These are phyloP conservation scores for Myriosclerotinia duriaeana DNA, from an alignment of 2,329 filamentous ascomycete genomes.

Conservation along the genomic window DNA sequence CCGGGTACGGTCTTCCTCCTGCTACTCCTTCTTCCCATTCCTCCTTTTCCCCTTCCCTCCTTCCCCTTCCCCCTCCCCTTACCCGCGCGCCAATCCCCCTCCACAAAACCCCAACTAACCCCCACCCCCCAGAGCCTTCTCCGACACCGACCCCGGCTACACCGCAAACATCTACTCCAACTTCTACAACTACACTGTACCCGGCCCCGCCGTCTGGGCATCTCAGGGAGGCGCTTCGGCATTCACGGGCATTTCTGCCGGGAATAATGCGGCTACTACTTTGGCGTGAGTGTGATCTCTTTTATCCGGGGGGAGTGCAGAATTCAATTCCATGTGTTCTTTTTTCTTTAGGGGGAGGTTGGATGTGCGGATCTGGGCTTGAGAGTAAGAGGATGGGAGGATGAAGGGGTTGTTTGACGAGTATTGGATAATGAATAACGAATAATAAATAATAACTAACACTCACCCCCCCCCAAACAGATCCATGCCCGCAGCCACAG, in stretches of 20 bases:
- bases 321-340: too few relatives aligned
- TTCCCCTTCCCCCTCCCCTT: neutral
- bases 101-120: slow-evolving; percentile 32
- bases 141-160: slow-evolving; percentile 25
- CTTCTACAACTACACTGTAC: slow-evolving; percentile 38
- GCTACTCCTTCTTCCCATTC: neutral
- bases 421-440: too few relatives aligned
- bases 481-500: neutral
- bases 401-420: too few relatives aligned
- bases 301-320: too few relatives aligned
- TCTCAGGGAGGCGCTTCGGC: slow-evolving; percentile 24
- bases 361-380: too few relatives aligned
- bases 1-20: slow-evolving; percentile 27
- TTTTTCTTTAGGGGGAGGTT: neutral
- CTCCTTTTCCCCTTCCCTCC: too few relatives aligned
- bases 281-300: neutral
- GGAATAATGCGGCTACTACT: slow-evolving; percentile 8
- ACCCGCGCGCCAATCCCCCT: too few relatives aligned
- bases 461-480: too few relatives aligned
- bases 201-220: slow-evolving; percentile 36
- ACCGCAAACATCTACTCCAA: slow-evolving; percentile 38
- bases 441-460: too few relatives aligned
- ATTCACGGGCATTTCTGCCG: neutral
- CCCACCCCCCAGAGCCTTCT: neutral
- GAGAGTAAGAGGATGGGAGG: too few relatives aligned